A percentile compares a stretch with the other conserved stretches of the same genome.
These are phyloP conservation scores for Chaetomium cochliodes DNA, from an alignment of 495 filamentous ascomycete species.

Conservation along the genomic window DNA sequence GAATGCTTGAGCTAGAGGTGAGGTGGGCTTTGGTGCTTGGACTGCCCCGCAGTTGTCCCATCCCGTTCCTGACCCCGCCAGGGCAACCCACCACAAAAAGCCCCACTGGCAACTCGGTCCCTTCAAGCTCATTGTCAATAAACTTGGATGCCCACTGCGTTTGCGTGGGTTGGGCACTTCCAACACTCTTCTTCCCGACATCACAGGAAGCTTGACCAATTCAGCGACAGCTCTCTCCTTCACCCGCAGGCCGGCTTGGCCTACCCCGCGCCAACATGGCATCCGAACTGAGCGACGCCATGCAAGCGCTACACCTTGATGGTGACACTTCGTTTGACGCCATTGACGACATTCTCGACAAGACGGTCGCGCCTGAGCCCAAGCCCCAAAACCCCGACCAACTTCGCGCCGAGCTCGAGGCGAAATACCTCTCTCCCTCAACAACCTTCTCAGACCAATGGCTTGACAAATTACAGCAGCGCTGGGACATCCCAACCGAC, in stretches of 20 bases:
- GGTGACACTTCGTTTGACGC: conserved; percentile 28
- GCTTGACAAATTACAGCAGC: conserved; percentile 85
- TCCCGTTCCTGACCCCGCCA: neutral
- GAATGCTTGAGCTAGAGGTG: too few species aligned
- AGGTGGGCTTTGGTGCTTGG: too few species aligned
- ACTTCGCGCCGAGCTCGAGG: conserved; percentile 67
- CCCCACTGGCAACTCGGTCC: neutral
- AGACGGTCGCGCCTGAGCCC: conserved; percentile 57
- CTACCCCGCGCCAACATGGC: conserved; percentile 35
- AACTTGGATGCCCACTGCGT: neutral
- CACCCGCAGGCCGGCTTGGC: neutral
- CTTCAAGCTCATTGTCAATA: neutral
- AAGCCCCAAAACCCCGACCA: conserved; percentile 54
- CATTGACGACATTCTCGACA: conserved; percentile 60
- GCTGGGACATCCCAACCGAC: conserved; percentile 79
- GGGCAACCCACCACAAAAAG: neutral
- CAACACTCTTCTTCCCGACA: neutral
- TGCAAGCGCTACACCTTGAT: conserved; percentile 42
- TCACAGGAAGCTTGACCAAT: too few species aligned
- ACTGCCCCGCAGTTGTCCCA: too few species aligned
- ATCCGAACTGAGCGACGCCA: conserved; percentile 40
- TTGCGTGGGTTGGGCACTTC: neutral
- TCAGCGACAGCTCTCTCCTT: neutral
- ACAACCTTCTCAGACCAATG: conserved; percentile 73
- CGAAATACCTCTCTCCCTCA: conserved; percentile 75